A percentile compares a stretch with the other conserved stretches of the same genome.
Evolutionary conservation across 106 monocot genomes (phyloP).

Genomic region (Hemerocallis citrina): DNA sequence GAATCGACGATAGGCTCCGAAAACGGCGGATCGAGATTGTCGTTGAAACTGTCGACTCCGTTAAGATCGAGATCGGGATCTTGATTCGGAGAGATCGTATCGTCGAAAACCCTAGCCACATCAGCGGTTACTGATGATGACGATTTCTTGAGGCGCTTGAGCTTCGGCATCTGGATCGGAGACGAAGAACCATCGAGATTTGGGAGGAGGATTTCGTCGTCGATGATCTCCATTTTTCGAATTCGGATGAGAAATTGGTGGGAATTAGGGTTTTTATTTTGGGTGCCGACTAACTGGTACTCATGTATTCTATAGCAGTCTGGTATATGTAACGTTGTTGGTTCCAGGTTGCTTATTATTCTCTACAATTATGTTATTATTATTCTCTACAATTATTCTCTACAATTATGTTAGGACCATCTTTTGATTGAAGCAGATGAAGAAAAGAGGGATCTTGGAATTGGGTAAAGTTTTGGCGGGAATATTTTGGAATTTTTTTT

Average conservation of each 20-base stretch:
- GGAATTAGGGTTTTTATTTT: slow-evolving; percentile 5
- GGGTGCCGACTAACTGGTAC: no score
- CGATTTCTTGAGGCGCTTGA: slow-evolving; percentile 42
- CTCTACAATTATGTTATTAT: no score
- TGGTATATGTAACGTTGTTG: no score
- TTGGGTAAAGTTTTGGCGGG: no score
- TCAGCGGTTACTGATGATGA: background rate
- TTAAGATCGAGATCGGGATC: slow-evolving; percentile 1
- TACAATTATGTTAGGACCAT: no score
- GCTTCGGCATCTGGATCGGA: slow-evolving; percentile 20
- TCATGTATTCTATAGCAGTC: no score
- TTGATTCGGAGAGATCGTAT: background rate
- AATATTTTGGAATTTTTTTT: no score
- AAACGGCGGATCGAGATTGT: slow-evolving; percentile 64
- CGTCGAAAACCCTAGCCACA: background rate
- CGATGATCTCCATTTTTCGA: slow-evolving; percentile 16
- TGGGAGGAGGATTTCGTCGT: slow-evolving; percentile 18
- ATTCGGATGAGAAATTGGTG: no score
- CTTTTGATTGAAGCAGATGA: no score
- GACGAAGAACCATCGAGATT: slow-evolving; percentile 12
- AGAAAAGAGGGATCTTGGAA: no score
- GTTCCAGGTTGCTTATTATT: no score
- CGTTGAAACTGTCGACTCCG: slow-evolving; percentile 4
- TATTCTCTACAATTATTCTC: no score
- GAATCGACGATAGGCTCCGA: slow-evolving; percentile 3